Base-by-base conservation (phyloP, 768 basidiomycete species). In the Tulasnella sp. region DNA sequence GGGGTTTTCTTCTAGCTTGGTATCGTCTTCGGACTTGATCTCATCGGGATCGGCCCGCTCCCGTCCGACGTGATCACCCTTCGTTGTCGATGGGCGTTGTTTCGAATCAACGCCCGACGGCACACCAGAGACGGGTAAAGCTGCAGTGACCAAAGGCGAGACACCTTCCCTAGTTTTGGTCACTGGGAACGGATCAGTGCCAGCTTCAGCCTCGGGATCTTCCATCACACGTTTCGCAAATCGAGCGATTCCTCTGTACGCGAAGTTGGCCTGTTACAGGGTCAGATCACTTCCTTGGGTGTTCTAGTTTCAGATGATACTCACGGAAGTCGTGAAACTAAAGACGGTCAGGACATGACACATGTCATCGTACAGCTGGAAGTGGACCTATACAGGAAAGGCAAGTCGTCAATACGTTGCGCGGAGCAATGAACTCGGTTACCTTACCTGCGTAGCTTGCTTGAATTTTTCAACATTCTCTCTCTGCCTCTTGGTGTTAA, bases 341-440 rank as follows among this genome's bases (percentile, higher is more conserved):
- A 93, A 92, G 5, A 93, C 88, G 1, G 92, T 91, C 78, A 91
- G 84, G 57, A 92, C 92, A 84, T 93, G 92, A 76, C 91, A 91
- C 86, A 51, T 80, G 90, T 90, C 95, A 82, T 98, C 96, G 82
- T 95, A 98, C 1, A 98, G 90, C 83, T 98, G 96, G 16, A 98
- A 86, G 85, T 98, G 96, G 26, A 98, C 95, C 77, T 91, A 29
- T 39, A 70, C 44, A 13, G 57, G 23, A 51, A n/a, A 7, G 4
- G 20, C 81, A 75, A 15, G 79, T 81, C 1, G 84, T 83, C 70
- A 84, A 82, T 77, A 84, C 88, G 86, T 84, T 20, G 57, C n/a
- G 75, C 2, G 37, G 15, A 35, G 44, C 44, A 26, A 76, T 13
- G 13, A 26, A 29, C 51, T 72, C 13, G 44, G 15, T 51, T 29